Conservation (phyloP, 129 eudicot genomes). For the Artemisia tridentata region DNA sequence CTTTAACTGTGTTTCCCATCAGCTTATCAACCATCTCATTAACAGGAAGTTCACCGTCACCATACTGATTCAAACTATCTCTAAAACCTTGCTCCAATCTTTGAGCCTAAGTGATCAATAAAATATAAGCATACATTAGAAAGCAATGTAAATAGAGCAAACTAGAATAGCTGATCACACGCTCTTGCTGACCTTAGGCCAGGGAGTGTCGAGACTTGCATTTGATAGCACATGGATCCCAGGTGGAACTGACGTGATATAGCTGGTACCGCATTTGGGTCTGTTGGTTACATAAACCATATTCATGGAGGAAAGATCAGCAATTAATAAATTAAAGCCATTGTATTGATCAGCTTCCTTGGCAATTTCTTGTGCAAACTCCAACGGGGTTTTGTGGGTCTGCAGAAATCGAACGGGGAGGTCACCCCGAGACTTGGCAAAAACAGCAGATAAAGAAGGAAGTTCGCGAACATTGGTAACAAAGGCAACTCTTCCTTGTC, state of each 20-base stretch:
- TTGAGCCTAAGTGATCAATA: slow-evolving; percentile 53
- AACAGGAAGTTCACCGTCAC: slow-evolving; percentile 46
- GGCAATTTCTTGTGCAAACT: slow-evolving; percentile 58
- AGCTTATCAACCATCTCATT: slow-evolving; percentile 58
- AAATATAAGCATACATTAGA: slow-evolving; percentile 13
- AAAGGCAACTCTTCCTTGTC: slow-evolving; percentile 63
- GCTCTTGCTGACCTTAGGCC: slow-evolving; percentile 69
- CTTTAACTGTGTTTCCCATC: slow-evolving; percentile 69
- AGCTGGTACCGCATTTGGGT: slow-evolving; percentile 35
- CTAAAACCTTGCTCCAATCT: slow-evolving; percentile 52
- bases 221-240: slow-evolving; percentile 74
- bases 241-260: slow-evolving; percentile 47
- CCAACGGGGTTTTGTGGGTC: slow-evolving; percentile 59
- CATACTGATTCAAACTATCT: slow-evolving; percentile 38
- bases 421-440: slow-evolving; percentile 43
- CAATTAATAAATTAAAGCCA: slow-evolving; percentile 75
- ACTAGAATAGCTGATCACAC: not conserved
- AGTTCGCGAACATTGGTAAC: slow-evolving; percentile 77
- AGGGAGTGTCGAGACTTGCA: slow-evolving; percentile 72
- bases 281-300: slow-evolving; percentile 89
- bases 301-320: slow-evolving; percentile 60
- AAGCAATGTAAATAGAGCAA: not conserved
- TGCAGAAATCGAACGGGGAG: slow-evolving; percentile 76
- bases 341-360: slow-evolving; percentile 58
- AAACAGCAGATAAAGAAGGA: slow-evolving; percentile 11